Conservation (phyloP, 2,329 filamentous ascomycete species). For the Fusarium xyrophilum region DNA sequence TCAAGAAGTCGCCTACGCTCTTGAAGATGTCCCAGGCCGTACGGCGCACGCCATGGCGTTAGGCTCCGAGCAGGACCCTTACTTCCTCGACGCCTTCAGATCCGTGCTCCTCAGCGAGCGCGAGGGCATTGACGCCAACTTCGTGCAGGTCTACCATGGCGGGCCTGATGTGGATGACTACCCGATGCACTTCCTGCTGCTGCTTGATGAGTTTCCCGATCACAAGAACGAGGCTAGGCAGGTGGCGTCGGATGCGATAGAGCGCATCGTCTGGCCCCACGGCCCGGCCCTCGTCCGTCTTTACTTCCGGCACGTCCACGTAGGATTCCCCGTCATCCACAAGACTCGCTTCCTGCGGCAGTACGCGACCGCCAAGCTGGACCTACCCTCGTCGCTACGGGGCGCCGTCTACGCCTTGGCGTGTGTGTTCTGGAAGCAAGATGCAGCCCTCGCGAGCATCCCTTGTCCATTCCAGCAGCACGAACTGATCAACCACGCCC, state of each 20-base stretch:
- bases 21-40: constrained; percentile 52
- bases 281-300: constrained; percentile 52
- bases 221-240: constrained; percentile 50
- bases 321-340: constrained; percentile 53
- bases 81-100: constrained; percentile 55
- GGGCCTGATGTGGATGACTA: constrained; percentile 45
- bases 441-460: constrained; percentile 39
- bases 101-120: constrained; percentile 55
- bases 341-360: constrained; percentile 52
- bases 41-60: constrained; percentile 56
- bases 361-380: constrained; percentile 48
- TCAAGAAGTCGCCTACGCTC: constrained; percentile 41
- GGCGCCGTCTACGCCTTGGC: constrained; percentile 55
- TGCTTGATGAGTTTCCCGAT: constrained; percentile 54
- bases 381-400: constrained; percentile 53
- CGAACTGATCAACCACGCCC: constrained; percentile 51
- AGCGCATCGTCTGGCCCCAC: constrained; percentile 51
- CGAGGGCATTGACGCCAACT: constrained; percentile 54
- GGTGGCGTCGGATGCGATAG: constrained; percentile 52
- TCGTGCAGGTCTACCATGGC: constrained; percentile 52
- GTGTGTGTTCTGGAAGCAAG: constrained; percentile 51
- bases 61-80: constrained; percentile 55
- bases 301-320: constrained; percentile 56
- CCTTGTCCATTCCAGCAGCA: constrained; percentile 50
- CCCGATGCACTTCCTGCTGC: constrained; percentile 55